Percentiles rank a stretch among this genome's conserved stretches.
Evolutionary conservation across 2,329 filamentous ascomycete genomes (phyloP).

Genomic region (Fusarium nygamai): DNA sequence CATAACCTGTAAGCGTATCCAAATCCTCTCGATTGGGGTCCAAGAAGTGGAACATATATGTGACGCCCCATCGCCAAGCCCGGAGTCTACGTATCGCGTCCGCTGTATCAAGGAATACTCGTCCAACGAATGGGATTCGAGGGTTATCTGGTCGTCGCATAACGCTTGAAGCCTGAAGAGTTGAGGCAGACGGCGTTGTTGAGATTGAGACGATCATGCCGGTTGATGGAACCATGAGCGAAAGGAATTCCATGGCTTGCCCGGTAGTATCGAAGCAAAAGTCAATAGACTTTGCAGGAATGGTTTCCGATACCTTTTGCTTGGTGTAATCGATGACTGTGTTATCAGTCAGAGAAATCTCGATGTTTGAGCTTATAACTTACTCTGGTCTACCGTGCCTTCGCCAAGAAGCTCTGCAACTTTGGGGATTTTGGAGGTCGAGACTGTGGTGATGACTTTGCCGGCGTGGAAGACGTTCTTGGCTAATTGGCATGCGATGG

Average conservation of each 20-base stretch:
- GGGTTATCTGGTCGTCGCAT: not conserved
- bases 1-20: not conserved
- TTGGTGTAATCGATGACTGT: not conserved
- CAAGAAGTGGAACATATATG: not conserved
- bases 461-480: not conserved
- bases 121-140: not conserved
- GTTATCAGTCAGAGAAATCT: rapidly evolving
- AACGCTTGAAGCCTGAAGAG: not conserved
- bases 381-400: not conserved
- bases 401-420: not conserved
- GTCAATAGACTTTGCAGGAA: not conserved
- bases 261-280: not conserved
- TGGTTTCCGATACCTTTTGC: rapidly evolving
- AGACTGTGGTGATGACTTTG: not conserved
- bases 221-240: not conserved
- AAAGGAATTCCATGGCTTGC: not conserved
- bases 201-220: not conserved
- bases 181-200: not conserved
- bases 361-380: rapidly evolving
- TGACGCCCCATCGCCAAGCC: not conserved
- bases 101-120: not conserved
- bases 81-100: not conserved
- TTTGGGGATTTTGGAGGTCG: not conserved
- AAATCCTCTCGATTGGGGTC: not conserved
- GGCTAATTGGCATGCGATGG: not conserved